Base-by-base conservation (phyloP, 23 red algal genomes). In the Gracilaria gracilis region DNA sequence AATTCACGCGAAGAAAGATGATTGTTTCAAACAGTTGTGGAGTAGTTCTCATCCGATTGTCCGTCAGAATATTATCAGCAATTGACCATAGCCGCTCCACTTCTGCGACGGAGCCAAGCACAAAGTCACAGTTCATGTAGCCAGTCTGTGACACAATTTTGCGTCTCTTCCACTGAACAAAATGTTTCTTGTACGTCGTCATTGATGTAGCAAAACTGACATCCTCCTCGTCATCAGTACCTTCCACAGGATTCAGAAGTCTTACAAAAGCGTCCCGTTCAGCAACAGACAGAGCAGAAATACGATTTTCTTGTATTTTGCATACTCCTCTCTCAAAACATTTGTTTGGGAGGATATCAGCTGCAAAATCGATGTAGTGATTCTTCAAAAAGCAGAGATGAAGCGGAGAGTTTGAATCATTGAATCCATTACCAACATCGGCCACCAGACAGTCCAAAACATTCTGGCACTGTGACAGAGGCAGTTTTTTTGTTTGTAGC, bases 241-340 rank as follows among this genome's bases (percentile, higher is more conserved):
- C n/a, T n/a, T 46, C 8, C 5, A n/a, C 15, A 58, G 16, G 16
- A 4, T 70, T 25, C 28, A 70, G 35, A 16, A 70, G 25, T 16
- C 31, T 15, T 35, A 35, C 27, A 35, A 9, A 70, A 70, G 65
- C 65, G 2, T 1, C 34, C 35, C 1, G 3, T 34, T 38, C 35
- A 4, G 9, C 65, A 4, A 4, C 25, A 19, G 65, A 9, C 25
- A 70, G 14, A 2, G 9, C 14, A 33, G 4, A 3, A 35, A 25
- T 35, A 33, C 65, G 65, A 25, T 70, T 70, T 9, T 70, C 27
- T 35, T 70, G 14, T 11, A 70, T 70, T 16, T 70, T 70, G 17
- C 65, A 70, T 17, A 70, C 65, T 2, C 65, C 35, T 4, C 65
- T 70, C 27, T 70, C 65, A 70, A 70, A 70, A 35, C 13, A 36